Evolutionary conservation across 2,329 filamentous ascomycete genomes (phyloP), one percentile per base, ranked within the genome.

Genomic region (Leptodontidium sp.): DNA sequence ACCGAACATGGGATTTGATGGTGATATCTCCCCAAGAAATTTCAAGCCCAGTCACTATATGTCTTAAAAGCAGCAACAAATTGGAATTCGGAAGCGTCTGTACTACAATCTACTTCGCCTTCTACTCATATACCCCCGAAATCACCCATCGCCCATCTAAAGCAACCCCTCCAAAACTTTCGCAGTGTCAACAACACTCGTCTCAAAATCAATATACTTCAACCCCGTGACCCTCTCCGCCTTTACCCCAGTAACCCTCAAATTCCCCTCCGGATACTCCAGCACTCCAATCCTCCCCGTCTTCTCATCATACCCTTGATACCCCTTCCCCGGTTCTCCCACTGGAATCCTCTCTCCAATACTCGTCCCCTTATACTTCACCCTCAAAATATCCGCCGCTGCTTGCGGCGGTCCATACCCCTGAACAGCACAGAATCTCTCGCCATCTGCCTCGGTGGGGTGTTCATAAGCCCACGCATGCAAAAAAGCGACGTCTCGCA

Each of bases 401-500:
- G 79, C 79, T 72, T 84, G 83, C 0, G 77, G 65, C 0, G 77
- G 76, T 0, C 76, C 79, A 38, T 75, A 77, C 3, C 75, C 77
- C 0, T 72, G 73, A 45, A 75, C 75, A 0, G 78, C 77, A 24
- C 84, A 77, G 68, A 81, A 84, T 9, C 82, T 75, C 72, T 85
- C 77, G 2, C 81, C 80, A 66, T 83, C 74, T 0, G 80, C 76
- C 52, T 78, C 71, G 0, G 77, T 72, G 0, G 79, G 73, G 40
- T 83, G 74, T 66, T 81, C 79, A 24, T 79, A 78, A 0, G 76
- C 76, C 73, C 79, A 83, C 1, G 80, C 73, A 15, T 82, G 75
- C 52, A 82, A 75, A 8, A 77, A 75, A 1, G 82, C 81, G 0
- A 84, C 82, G 67, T 85, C 82, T 5, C 82, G 78, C 0, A 84